A percentile compares a stretch with the other conserved stretches of the same genome.
Evolutionary conservation across 1,139 yeast species (phyloP).

Genomic region (Taphrina communis): DNA sequence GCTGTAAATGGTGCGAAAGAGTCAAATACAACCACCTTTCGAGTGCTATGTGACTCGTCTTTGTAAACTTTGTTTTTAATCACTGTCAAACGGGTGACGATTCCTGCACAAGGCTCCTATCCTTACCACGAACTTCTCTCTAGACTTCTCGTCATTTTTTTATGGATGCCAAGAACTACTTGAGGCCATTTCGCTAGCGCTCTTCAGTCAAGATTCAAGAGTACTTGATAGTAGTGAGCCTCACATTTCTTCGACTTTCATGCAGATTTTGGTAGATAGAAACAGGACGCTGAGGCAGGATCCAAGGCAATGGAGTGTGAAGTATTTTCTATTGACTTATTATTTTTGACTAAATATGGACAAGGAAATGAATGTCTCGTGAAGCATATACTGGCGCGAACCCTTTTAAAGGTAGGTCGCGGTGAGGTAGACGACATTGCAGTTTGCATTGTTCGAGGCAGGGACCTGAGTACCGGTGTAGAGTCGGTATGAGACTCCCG

Average conservation of each 20-base stretch:
- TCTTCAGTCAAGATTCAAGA: conserved; percentile 31
- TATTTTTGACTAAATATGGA: background rate
- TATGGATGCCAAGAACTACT: conserved; percentile 29
- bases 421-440: conserved; percentile 34
- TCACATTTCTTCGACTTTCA: conserved; percentile 7
- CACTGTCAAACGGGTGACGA: too few species aligned
- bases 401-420: conserved; percentile 18
- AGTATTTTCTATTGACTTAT: background rate
- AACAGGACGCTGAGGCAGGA: too few species aligned
- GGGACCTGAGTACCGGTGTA: conserved; percentile 38
- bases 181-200: conserved; percentile 38
- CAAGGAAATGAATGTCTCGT: background rate
- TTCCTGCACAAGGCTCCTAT: conserved; percentile 19
- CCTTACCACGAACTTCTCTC: conserved; percentile 39
- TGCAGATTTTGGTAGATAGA: too few species aligned
- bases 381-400: background rate
- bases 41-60: background rate
- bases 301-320: too few species aligned
- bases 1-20: background rate
- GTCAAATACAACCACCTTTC: conserved; percentile 13
- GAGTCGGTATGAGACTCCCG: conserved; percentile 26
- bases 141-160: conserved; percentile 32
- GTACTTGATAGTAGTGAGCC: conserved; percentile 38
- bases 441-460: conserved; percentile 27
- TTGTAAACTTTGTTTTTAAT: background rate